A percentile compares a stretch with the other conserved stretches of the same genome.
Evolutionary conservation across 1,284 basidiomycete genomes (phyloP).

Genomic region (Ganoderma lucidum): DNA sequence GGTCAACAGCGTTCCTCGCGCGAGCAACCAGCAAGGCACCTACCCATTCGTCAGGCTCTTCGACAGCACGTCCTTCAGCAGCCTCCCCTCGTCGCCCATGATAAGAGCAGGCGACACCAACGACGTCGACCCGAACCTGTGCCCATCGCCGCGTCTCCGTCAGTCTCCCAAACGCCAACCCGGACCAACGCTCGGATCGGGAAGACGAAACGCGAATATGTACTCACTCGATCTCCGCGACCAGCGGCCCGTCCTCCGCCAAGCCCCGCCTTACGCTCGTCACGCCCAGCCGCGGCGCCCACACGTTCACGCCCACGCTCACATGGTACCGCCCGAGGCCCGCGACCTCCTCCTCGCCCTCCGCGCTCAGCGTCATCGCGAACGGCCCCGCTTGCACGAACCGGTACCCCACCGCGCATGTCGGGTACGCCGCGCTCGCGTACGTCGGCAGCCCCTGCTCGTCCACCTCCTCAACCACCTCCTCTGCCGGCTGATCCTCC

Average conservation of each 20-base stretch:
- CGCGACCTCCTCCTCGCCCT: conserved; percentile 18
- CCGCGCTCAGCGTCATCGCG: conserved; percentile 34
- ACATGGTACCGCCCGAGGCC: conserved; percentile 33
- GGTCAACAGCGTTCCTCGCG: not conserved
- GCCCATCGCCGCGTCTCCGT: not conserved
- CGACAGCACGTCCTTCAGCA: conserved; percentile 35
- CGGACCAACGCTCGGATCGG: too few relatives aligned
- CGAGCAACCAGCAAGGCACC: conserved; percentile 9
- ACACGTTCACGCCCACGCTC: conserved; percentile 39
- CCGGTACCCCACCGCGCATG: conserved; percentile 29
- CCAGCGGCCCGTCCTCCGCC: conserved; percentile 32
- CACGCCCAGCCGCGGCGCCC: conserved; percentile 36
- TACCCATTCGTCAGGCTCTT: conserved; percentile 35
- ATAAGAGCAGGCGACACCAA: conserved; percentile 31
- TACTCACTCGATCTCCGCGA: conserved; percentile 40
- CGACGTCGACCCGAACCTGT: conserved; percentile 31
- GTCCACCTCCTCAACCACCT: conserved; percentile 12
- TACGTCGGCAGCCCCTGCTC: conserved; percentile 35
- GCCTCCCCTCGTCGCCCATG: conserved; percentile 30
- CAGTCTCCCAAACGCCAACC: too few relatives aligned
- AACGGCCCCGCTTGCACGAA: conserved; percentile 39
- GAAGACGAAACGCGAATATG: conserved; percentile 5
- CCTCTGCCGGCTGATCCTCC: conserved; percentile 7
- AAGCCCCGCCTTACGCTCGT: conserved; percentile 36
- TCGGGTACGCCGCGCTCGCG: conserved; percentile 30